Evolutionary conservation across 768 basidiomycete genomes (phyloP), one percentile per base, ranked within the genome.

Genomic region (Cystofilobasidium bisporidii): DNA sequence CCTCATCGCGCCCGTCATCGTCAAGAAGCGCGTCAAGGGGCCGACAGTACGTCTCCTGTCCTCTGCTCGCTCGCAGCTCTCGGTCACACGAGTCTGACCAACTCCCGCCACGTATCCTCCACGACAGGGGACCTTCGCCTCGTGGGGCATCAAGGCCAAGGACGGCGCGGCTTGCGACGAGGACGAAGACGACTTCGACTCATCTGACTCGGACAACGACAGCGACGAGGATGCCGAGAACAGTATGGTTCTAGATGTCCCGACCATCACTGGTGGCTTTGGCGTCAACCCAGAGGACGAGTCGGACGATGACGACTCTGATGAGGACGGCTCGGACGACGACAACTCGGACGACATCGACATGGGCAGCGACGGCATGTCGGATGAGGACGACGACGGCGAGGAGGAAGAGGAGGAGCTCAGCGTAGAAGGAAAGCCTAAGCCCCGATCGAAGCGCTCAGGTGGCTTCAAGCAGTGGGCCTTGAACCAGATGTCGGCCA

Each of bases 381-480:
- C 66, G 30, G 50, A 62, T 6, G 69, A 71, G 14, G 66, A 73
- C 0, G 62, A 38, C 12, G 57, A 41, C 14, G 62, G 71, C 28
- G 71, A 70, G 2, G 71, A 72, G 1, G 67, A 68, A 8, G 74
- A 74, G 24, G 70, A 75, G 6, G 72, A 74, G 30, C 30, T 70
- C 18, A 69, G 67, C 3, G 65, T 62, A 18, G 58, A 61, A 5
- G 63, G 61, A 20, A 36, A 53, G 14, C 41, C 64, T 11, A n/a
- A 47, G 30, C 67, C 64, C 17, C 69, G 69, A 36, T 74, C 76
- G 18, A 84, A 80, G 69, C 74, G 75, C 33, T 72, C 79, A 4
- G 59, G 71, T 17, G 82, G 83, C 10, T 97, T 96, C 82, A 96
- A 96, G 75, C 81, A 85, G 47, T 96, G 93, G 93, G 93, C 92